Evolutionary conservation across 179 eudicot genomes (phyloP).

Genomic region (Vitellaria paradoxa): DNA sequence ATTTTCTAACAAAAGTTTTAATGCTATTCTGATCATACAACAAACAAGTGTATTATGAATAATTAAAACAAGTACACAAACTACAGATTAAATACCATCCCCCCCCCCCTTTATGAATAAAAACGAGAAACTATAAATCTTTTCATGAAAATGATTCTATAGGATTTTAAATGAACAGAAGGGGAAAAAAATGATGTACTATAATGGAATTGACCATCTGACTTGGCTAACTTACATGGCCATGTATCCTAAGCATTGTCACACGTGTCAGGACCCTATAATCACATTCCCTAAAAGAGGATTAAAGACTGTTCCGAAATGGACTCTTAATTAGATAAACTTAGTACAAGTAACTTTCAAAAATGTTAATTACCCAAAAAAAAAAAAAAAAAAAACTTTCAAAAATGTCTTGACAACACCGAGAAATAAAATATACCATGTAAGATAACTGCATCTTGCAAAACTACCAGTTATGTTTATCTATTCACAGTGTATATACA

Average conservation of each 20-base stretch:
- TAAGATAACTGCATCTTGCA: background rate
- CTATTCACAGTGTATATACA: background rate
- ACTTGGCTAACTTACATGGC: background rate
- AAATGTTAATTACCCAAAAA: background rate
- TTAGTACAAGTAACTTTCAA: background rate
- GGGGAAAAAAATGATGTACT: background rate
- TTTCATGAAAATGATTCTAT: background rate
- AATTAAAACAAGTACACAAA: background rate
- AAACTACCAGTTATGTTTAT: background rate
- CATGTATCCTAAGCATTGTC: background rate
- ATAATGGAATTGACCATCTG: background rate
- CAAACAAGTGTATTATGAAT: background rate
- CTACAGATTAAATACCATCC: background rate
- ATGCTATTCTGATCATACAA: background rate
- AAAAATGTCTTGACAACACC: no score
- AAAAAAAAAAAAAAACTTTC: no score
- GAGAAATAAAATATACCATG: background rate
- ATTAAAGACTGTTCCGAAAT: background rate
- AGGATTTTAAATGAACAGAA: background rate
- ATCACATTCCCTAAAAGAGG: background rate
- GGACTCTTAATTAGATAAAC: background rate
- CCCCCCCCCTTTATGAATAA: background rate
- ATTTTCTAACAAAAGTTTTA: background rate
- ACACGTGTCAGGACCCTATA: background rate
- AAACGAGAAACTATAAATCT: background rate